Evolutionary conservation across 148 eudicot species (phyloP).

Genomic region (Arbutus unedo): DNA sequence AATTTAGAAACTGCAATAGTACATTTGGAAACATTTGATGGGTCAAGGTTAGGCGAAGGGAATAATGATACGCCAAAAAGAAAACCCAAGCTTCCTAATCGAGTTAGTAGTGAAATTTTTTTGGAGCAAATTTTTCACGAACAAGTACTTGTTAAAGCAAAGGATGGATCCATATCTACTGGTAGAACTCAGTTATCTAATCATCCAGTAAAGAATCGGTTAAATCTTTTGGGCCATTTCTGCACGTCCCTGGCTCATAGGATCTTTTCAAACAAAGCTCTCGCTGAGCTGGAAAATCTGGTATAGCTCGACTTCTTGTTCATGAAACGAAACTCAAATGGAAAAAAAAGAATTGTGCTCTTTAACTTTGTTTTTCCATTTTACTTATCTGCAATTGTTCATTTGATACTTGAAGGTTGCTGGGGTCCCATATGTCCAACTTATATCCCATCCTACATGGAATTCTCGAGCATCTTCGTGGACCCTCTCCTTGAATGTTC

Average conservation of each 20-base stretch:
- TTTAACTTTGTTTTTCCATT: not conserved
- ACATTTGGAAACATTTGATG: constrained; percentile 40
- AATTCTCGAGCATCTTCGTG: constrained; percentile 87
- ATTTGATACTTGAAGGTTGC: constrained; percentile 42
- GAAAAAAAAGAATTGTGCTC: not conserved
- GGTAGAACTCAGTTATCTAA: constrained; percentile 36
- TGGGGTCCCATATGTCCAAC: constrained; percentile 68
- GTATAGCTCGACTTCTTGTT: constrained; percentile 31
- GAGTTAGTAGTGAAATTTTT: constrained; percentile 60
- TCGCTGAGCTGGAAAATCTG: constrained; percentile 69
- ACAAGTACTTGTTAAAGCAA: constrained; percentile 59
- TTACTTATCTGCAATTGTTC: not conserved
- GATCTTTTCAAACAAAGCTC: constrained; percentile 75
- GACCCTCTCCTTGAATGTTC: constrained; percentile 68
- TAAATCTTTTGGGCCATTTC: constrained; percentile 80
- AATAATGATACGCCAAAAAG: constrained; percentile 23
- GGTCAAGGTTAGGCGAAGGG: constrained; percentile 32
- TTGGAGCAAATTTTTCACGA: constrained; percentile 78
- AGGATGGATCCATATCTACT: constrained; percentile 39
- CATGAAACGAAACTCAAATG: not conserved
- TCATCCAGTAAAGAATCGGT: constrained; percentile 51
- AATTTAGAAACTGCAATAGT: constrained; percentile 34
- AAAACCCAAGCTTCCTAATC: constrained; percentile 51
- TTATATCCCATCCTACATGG: constrained; percentile 92
- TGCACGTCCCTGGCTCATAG: constrained; percentile 92